These are phyloP conservation scores for Leucoagaricus sp. DNA, from an alignment of 1,284 basidiomycete species.

Conservation along the genomic window DNA sequence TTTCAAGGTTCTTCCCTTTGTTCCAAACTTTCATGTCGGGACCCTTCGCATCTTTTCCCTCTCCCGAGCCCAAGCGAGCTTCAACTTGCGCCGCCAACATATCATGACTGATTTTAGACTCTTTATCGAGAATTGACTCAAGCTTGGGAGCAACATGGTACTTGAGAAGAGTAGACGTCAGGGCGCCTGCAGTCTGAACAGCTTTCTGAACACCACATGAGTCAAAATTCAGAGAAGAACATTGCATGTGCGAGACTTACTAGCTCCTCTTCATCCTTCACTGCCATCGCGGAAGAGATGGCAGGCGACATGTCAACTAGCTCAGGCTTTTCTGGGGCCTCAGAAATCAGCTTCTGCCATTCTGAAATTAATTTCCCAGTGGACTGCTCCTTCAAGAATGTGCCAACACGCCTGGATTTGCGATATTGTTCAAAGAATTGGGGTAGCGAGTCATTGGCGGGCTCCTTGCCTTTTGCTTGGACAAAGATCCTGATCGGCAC, in stretches of 20 bases:
- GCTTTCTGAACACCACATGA: conserved; percentile 58
- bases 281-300: conserved; percentile 78
- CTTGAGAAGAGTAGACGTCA: conserved; percentile 86
- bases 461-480: conserved; percentile 75
- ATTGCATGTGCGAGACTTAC: conserved; percentile 49
- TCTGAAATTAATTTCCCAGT: conserved; percentile 81
- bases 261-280: conserved; percentile 91
- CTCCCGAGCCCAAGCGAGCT: conserved; percentile 82
- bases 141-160: conserved; percentile 89
- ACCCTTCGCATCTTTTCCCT: conserved; percentile 72
- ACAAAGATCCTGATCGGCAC: conserved; percentile 68
- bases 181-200: conserved; percentile 70
- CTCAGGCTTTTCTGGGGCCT: conserved; percentile 63
- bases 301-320: conserved; percentile 78
- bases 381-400: conserved; percentile 76
- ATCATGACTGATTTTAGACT: conserved; percentile 89
- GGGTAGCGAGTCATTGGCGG: conserved; percentile 65
- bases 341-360: conserved; percentile 68
- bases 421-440: conserved; percentile 62
- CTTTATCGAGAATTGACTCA: conserved; percentile 89
- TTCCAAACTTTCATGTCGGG: conserved; percentile 90
- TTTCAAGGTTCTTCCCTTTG: conserved; percentile 73
- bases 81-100: conserved; percentile 85
- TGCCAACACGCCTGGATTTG: conserved; percentile 62
- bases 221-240: conserved; percentile 15